These are phyloP conservation scores for Colletotrichum agaves DNA, from an alignment of 2,329 filamentous ascomycete species.

Conservation along the genomic window DNA sequence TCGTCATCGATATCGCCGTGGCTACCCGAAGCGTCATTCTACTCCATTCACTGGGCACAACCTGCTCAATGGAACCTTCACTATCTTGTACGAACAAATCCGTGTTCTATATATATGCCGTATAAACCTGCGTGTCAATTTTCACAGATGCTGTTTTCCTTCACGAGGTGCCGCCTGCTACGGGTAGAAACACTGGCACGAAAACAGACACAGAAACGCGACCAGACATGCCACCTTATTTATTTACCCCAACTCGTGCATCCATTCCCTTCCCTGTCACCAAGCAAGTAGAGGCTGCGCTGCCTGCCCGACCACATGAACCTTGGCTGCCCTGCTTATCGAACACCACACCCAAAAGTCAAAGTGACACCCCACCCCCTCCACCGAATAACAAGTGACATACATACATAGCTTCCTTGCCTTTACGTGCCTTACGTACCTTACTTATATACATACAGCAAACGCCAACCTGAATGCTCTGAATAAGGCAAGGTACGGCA, in stretches of 20 bases:
- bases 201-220: not conserved
- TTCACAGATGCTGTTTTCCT: not conserved
- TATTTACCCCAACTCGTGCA: slow-evolving; percentile 21
- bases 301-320: slow-evolving; percentile 13
- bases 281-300: not conserved
- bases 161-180: not conserved
- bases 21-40: not conserved
- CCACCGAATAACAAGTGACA: not conserved
- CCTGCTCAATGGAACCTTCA: too few species aligned
- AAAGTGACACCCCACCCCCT: not conserved
- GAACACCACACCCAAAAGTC: not conserved
- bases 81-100: too few species aligned
- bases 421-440: too few species aligned
- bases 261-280: slow-evolving; percentile 26
- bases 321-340: slow-evolving; percentile 2
- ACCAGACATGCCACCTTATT: slow-evolving; percentile 27
- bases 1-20: not conserved
- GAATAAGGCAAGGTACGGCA: too few species aligned
- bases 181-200: slow-evolving; percentile 5
- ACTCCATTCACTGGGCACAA: too few species aligned
- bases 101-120: too few species aligned
- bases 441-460: too few species aligned
- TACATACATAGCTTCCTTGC: too few species aligned
- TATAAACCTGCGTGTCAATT: not conserved
- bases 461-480: not conserved